These are phyloP conservation scores for Metschnikowia bowlesiae DNA, from an alignment of 805 yeast genomes.

Conservation along the genomic window DNA sequence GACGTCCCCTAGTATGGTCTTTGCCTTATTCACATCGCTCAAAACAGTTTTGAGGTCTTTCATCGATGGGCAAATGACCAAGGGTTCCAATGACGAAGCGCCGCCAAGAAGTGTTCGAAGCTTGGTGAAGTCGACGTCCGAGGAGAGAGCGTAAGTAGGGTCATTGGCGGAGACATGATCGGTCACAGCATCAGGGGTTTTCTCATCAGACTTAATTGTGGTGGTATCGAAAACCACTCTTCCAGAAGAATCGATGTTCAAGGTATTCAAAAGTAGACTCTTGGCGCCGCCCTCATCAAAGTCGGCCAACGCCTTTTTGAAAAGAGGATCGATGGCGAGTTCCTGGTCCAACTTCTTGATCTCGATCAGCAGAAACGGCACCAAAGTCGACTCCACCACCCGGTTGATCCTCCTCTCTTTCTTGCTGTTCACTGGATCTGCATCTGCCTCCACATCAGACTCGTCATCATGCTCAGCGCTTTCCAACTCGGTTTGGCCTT, in stretches of 20 bases:
- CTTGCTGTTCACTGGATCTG: slow-evolving; percentile 16
- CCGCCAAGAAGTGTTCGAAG: slow-evolving; percentile 22
- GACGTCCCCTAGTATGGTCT: slow-evolving; percentile 36
- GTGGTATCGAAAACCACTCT: slow-evolving; percentile 67
- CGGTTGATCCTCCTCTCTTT: slow-evolving; percentile 18
- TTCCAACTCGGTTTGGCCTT: slow-evolving; percentile 25
- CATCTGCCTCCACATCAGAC: slow-evolving; percentile 19
- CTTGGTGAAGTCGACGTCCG: slow-evolving; percentile 17
- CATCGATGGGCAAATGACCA: slow-evolving; percentile 68
- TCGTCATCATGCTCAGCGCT: slow-evolving; percentile 20
- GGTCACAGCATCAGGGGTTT: slow-evolving; percentile 6
- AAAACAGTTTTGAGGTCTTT: slow-evolving; percentile 54
- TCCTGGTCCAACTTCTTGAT: slow-evolving; percentile 61
- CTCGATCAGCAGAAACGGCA: slow-evolving; percentile 43
- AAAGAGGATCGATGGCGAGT: slow-evolving; percentile 65
- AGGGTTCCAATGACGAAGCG: slow-evolving; percentile 16
- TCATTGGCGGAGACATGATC: neutral
- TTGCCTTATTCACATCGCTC: slow-evolving; percentile 51
- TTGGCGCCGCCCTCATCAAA: slow-evolving; percentile 84
- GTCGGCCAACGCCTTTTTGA: slow-evolving; percentile 69
- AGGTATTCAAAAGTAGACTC: slow-evolving; percentile 58
- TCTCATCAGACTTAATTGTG: slow-evolving; percentile 18
- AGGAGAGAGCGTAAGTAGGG: neutral
- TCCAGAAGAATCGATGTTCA: slow-evolving; percentile 48
- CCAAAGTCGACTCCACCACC: slow-evolving; percentile 19